These are phyloP conservation scores for Epicoccum sorghinum DNA, from an alignment of 2,329 filamentous ascomycete genomes.

Conservation along the genomic window DNA sequence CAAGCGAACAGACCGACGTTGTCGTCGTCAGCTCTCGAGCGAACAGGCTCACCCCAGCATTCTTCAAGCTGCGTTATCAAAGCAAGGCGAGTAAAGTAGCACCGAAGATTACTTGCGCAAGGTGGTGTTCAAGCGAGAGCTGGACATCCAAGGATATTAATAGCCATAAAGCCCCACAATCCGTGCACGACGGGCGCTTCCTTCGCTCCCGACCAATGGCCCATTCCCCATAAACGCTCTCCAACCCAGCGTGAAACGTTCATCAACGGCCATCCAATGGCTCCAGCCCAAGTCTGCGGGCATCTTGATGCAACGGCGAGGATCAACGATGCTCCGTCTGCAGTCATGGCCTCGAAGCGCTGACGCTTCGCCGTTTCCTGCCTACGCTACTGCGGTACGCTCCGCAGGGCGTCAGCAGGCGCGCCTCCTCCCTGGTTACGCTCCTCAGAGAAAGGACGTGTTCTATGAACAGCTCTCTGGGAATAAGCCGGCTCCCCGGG, in stretches of 20 bases:
- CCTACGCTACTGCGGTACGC: conserved; percentile 19
- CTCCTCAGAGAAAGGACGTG: conserved; percentile 29
- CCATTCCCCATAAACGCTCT: conserved; percentile 26
- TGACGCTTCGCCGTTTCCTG: conserved; percentile 26
- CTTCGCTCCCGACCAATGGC: conserved; percentile 24
- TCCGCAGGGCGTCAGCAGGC: conserved; percentile 39
- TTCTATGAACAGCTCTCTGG: conserved; percentile 25
- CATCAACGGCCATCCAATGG: conserved; percentile 30
- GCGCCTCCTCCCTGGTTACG: conserved; percentile 31
- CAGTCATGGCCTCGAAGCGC: conserved; percentile 35
- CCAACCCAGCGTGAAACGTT: conserved; percentile 25
- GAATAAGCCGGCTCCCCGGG: conserved; percentile 30
- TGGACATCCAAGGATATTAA: conserved; percentile 4
- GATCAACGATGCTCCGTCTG: conserved; percentile 31
- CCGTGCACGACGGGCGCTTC: conserved; percentile 11
- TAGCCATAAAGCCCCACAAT: conserved; percentile 8
- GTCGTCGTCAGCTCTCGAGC: conserved; percentile 6
- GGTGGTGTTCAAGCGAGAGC: conserved; percentile 4
- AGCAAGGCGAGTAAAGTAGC: conserved; percentile 3
- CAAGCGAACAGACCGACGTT: background rate
- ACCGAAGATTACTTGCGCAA: conserved; percentile 13
- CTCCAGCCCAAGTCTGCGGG: background rate
- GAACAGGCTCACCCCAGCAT: background rate
- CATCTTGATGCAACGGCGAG: conserved; percentile 24
- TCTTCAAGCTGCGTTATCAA: background rate